Percentiles rank a stretch among this genome's conserved stretches.
These are phyloP conservation scores for Yamadazyma epiphylla DNA, from an alignment of 1,139 yeast species.

Conservation along the genomic window DNA sequence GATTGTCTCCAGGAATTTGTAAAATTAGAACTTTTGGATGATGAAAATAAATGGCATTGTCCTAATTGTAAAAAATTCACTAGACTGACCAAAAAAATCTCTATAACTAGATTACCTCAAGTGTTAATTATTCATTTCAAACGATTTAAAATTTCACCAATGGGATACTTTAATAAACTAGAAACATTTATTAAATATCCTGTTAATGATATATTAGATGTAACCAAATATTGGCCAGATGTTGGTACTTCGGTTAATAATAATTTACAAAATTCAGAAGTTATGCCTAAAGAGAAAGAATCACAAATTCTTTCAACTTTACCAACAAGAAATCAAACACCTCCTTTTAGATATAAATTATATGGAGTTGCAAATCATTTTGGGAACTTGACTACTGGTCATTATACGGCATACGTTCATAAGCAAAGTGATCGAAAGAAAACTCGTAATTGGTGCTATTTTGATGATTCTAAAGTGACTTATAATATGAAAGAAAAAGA, in stretches of 20 bases:
- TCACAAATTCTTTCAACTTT: conserved; percentile 43
- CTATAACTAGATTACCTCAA: conserved; percentile 69
- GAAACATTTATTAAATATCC: conserved; percentile 65
- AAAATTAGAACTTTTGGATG: conserved; percentile 64
- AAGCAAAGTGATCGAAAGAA: conserved; percentile 41
- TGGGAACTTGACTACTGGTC: conserved; percentile 83
- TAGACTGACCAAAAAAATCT: conserved; percentile 63
- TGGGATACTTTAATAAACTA: conserved; percentile 49
- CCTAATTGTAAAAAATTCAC: conserved; percentile 71
- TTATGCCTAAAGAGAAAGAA: conserved; percentile 38
- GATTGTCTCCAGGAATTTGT: conserved; percentile 74
- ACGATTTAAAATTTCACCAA: conserved; percentile 58
- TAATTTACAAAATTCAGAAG: conserved; percentile 9
- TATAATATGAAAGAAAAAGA: conserved; percentile 35
- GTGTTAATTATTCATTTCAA: conserved; percentile 74
- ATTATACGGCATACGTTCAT: conserved; percentile 81
- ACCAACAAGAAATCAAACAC: conserved; percentile 70
- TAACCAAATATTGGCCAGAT: conserved; percentile 79
- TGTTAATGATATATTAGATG: conserved; percentile 49
- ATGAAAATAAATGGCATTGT: conserved; percentile 87
- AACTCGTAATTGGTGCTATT: conserved; percentile 63
- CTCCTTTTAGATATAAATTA: conserved; percentile 76
- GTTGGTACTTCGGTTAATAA: conserved; percentile 30
- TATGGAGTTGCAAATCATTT: conserved; percentile 88
- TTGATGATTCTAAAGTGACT: conserved; percentile 66